These are phyloP conservation scores for Neopestalotiopsis sp. DNA, from an alignment of 2,329 filamentous ascomycete species.

Conservation along the genomic window DNA sequence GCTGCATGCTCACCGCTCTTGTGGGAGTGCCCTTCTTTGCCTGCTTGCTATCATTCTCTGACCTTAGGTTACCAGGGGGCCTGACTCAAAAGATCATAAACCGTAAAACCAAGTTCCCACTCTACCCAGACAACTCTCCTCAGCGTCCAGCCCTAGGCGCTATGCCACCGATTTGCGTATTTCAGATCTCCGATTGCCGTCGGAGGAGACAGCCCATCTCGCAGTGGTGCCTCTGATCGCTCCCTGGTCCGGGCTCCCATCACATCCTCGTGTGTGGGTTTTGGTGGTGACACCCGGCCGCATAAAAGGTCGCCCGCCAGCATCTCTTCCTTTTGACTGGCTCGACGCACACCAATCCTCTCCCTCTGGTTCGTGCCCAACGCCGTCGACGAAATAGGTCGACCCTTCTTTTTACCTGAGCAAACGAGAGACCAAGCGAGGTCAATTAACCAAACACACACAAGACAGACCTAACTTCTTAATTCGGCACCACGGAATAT, in stretches of 20 bases:
- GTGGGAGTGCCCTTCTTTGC: constrained; percentile 2
- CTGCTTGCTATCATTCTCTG: constrained; percentile 8
- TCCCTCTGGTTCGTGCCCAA: constrained; percentile 15
- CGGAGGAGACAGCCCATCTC: neutral
- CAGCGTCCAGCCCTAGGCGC: neutral
- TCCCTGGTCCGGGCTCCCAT: constrained; percentile 2
- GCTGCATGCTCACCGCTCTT: constrained; percentile 18
- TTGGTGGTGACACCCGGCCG: constrained; percentile 14
- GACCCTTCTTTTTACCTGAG: neutral
- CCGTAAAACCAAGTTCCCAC: constrained; percentile 4
- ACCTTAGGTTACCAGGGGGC: neutral
- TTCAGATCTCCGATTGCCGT: constrained; percentile 16
- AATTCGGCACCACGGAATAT: constrained; percentile 11
- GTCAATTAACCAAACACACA: neutral
- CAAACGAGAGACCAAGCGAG: neutral
- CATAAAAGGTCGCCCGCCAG: constrained; percentile 16
- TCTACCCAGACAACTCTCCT: neutral
- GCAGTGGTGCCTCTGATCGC: neutral
- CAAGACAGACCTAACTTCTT: constrained; percentile 4
- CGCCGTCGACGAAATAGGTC: constrained; percentile 1
- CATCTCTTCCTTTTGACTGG: constrained; percentile 11
- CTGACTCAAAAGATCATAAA: constrained; percentile 3
- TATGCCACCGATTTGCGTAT: neutral
- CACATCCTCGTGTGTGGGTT: constrained; percentile 4
- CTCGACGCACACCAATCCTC: neutral